These are phyloP conservation scores for Megacollybia marginata DNA, from an alignment of 768 basidiomycete genomes.

Conservation along the genomic window DNA sequence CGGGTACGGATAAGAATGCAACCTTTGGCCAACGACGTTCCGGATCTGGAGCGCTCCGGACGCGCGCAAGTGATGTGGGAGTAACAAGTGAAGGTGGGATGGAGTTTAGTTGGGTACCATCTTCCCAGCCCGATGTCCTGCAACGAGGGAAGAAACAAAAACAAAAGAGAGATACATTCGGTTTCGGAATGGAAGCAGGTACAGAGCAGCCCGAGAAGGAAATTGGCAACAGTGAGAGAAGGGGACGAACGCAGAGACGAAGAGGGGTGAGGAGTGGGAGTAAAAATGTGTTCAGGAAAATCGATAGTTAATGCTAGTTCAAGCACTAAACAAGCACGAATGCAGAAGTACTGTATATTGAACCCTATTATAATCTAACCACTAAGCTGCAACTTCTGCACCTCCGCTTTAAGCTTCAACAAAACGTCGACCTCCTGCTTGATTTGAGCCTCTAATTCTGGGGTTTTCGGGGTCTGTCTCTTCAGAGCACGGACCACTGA, in stretches of 20 bases:
- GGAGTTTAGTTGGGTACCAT: constrained; percentile 82
- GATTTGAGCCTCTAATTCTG: constrained; percentile 56
- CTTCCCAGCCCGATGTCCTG: constrained; percentile 27
- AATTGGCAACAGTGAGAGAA: constrained; percentile 58
- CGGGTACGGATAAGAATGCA: constrained; percentile 32
- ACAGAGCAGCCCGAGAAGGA: constrained; percentile 38
- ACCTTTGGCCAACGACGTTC: constrained; percentile 68
- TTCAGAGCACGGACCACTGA: constrained; percentile 68
- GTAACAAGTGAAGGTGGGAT: constrained; percentile 51
- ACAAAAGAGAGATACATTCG: constrained; percentile 59
- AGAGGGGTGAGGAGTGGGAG: constrained; percentile 83
- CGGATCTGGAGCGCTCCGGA: constrained; percentile 12
- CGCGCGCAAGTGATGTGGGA: constrained; percentile 14
- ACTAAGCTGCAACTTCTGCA: constrained; percentile 21
- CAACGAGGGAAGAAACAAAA: constrained; percentile 19
- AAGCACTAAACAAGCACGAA: too few relatives aligned
- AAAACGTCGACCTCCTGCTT: constrained; percentile 53
- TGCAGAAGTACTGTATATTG: too few relatives aligned
- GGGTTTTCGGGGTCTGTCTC: constrained; percentile 47
- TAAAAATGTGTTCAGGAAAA: constrained; percentile 68
- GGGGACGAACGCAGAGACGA: constrained; percentile 74
- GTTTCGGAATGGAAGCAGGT: constrained; percentile 85
- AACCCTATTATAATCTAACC: too few relatives aligned
- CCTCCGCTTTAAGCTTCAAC: constrained; percentile 57
- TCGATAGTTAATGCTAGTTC: too few relatives aligned